Percentiles rank a stretch among this genome's conserved stretches.
phyloP scores from a whole-genome alignment of 2,329 filamentous ascomycete genomes.

The Lojkania enalia region DNA sequence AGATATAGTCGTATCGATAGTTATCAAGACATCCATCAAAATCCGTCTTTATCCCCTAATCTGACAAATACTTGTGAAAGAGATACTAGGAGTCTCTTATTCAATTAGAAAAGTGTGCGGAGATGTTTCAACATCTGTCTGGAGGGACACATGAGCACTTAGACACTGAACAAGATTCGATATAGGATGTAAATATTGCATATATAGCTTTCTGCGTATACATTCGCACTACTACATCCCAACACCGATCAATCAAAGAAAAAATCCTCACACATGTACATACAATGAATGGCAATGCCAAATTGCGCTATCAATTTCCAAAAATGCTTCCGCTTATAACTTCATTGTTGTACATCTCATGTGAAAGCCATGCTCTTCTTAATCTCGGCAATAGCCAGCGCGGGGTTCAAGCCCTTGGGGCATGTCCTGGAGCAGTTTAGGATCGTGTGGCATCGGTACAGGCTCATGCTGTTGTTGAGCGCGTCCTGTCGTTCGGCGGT shows the following conservation, averaged over 20 bases:
- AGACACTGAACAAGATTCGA: no score
- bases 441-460: conserved; percentile 99
- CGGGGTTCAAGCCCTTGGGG: conserved; percentile 97
- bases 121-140: no score
- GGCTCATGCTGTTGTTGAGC: conserved; percentile 97
- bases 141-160: no score
- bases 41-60: no score
- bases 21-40: no score
- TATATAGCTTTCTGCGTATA: neutral
- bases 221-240: neutral
- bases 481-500: conserved; percentile 84
- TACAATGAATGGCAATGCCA: conserved; percentile 10
- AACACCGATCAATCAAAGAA: neutral
- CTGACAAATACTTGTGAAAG: no score
- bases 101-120: no score
- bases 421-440: conserved; percentile 98
- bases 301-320: neutral
- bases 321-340: neutral
- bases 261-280: conserved; percentile 13
- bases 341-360: conserved; percentile 11
- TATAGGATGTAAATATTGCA: no score
- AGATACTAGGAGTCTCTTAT: no score
- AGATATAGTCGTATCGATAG: no score
- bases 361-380: conserved; percentile 89
- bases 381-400: conserved; percentile 92